Conservation (phyloP, 2,329 filamentous ascomycete genomes). For the Neoascochyta sp. region DNA sequence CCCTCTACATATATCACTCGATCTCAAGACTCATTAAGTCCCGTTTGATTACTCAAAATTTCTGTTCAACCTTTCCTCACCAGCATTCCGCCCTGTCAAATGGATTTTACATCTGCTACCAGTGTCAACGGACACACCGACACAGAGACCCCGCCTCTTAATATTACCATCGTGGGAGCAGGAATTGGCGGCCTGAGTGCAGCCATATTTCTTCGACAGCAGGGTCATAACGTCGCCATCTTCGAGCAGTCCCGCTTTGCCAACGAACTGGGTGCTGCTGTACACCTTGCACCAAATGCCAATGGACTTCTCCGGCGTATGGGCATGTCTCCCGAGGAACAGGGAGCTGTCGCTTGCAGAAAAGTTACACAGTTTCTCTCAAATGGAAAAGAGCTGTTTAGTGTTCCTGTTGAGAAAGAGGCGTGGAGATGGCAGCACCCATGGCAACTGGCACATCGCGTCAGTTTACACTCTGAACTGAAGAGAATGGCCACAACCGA, state of each 20-base stretch:
- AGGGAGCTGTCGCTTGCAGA: slow-evolving; percentile 34
- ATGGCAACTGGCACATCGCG: slow-evolving; percentile 55
- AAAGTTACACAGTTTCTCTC: slow-evolving; percentile 40
- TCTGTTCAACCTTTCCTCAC: neutral
- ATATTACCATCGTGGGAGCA: slow-evolving; percentile 39
- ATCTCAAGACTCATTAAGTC: too few species aligned
- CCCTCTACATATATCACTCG: too few species aligned
- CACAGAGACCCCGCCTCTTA: slow-evolving; percentile 30
- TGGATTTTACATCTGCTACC: slow-evolving; percentile 16
- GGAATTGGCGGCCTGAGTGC: slow-evolving; percentile 55
- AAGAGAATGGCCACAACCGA: slow-evolving; percentile 46
- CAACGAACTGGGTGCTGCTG: slow-evolving; percentile 57
- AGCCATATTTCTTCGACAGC: slow-evolving; percentile 51
- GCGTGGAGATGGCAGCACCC: slow-evolving; percentile 50
- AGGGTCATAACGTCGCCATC: slow-evolving; percentile 26
- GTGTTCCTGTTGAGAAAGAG: slow-evolving; percentile 35
- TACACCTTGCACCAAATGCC: slow-evolving; percentile 61
- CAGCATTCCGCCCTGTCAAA: slow-evolving; percentile 1
- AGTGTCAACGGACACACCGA: slow-evolving; percentile 2
- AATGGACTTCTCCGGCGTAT: slow-evolving; percentile 54
- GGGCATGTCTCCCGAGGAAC: slow-evolving; percentile 41
- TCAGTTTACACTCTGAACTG: slow-evolving; percentile 51
- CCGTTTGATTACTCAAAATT: too few species aligned
- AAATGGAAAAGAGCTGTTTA: slow-evolving; percentile 36
- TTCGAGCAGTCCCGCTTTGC: slow-evolving; percentile 51